Conservation (phyloP, 306 rosid species). For the Dryas drummondii region DNA sequence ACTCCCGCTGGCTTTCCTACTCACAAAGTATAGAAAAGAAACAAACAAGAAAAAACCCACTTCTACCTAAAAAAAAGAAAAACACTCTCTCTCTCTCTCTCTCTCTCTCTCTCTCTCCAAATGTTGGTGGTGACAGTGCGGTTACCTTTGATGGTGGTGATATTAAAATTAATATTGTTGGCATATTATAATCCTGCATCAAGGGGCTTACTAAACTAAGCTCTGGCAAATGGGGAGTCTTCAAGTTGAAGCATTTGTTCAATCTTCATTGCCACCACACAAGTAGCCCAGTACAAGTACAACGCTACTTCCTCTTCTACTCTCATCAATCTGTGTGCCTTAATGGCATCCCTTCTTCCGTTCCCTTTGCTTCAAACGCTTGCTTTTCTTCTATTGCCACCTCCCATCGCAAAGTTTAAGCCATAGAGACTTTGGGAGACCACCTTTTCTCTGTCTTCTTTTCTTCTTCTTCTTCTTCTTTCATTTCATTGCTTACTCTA, state of each 20-base stretch:
- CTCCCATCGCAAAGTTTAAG: conserved; percentile 16
- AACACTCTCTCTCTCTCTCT: conserved; percentile 4
- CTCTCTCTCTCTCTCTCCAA: conserved; percentile 5
- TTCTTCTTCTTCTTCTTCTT: conserved; percentile 11
- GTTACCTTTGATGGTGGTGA: conserved; percentile 22
- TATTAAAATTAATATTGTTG: conserved; percentile 8
- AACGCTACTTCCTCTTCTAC: background rate
- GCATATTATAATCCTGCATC: conserved; percentile 16
- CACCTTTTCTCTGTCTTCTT: background rate
- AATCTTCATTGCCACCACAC: background rate
- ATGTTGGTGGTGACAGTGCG: conserved; percentile 25
- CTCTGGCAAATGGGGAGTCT: conserved; percentile 35
- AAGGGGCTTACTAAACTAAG: conserved; percentile 28
- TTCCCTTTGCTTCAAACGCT: background rate
- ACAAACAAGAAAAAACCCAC: background rate
- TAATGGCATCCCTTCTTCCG: conserved; percentile 30
- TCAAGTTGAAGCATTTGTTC: conserved; percentile 5
- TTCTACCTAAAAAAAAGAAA: background rate
- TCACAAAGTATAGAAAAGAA: too few relatives aligned
- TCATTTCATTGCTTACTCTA: conserved; percentile 23
- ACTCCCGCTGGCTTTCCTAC: too few relatives aligned
- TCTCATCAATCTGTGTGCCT: conserved; percentile 20
- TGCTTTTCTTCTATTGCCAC: conserved; percentile 8
- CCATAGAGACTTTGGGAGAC: conserved; percentile 11
- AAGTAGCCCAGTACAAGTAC: background rate